These are phyloP conservation scores for Erysiphe pulchra DNA, from an alignment of 2,329 filamentous ascomycete species.

Conservation along the genomic window DNA sequence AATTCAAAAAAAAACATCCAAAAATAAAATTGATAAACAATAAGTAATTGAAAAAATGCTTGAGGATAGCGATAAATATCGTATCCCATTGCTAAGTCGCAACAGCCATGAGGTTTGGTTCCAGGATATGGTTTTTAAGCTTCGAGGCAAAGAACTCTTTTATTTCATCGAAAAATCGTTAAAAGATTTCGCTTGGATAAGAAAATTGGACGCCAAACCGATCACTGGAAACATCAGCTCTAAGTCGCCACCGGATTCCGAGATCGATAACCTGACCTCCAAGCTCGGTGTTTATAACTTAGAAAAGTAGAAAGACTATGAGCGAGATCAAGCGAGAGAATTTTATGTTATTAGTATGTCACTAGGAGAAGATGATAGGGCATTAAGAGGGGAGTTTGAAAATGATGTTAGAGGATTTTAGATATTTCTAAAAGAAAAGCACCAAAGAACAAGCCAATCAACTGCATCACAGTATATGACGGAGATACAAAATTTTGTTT, in stretches of 20 bases:
- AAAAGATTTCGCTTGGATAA: neutral
- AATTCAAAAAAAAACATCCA: too few species aligned
- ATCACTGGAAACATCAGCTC: neutral
- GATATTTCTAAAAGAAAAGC: neutral
- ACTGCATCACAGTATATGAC: neutral
- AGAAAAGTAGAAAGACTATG: neutral
- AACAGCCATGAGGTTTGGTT: neutral
- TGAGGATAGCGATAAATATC: neutral
- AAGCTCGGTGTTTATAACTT: neutral
- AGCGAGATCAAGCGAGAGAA: neutral
- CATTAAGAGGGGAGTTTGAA: neutral
- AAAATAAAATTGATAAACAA: too few species aligned
- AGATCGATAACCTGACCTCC: neutral
- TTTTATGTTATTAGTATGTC: neutral
- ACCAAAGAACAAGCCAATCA: neutral
- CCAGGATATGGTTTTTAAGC: neutral
- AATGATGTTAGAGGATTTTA: neutral
- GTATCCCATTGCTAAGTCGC: neutral
- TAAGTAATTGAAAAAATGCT: too few species aligned
- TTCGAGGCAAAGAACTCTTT: neutral
- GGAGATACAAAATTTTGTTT: neutral
- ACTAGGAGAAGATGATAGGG: neutral
- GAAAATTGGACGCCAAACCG: neutral
- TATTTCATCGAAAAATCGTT: neutral
- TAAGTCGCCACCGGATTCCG: neutral